phyloP scores from a whole-genome alignment of 2,329 filamentous ascomycete species.

The Phaeosphaeria sp. region DNA sequence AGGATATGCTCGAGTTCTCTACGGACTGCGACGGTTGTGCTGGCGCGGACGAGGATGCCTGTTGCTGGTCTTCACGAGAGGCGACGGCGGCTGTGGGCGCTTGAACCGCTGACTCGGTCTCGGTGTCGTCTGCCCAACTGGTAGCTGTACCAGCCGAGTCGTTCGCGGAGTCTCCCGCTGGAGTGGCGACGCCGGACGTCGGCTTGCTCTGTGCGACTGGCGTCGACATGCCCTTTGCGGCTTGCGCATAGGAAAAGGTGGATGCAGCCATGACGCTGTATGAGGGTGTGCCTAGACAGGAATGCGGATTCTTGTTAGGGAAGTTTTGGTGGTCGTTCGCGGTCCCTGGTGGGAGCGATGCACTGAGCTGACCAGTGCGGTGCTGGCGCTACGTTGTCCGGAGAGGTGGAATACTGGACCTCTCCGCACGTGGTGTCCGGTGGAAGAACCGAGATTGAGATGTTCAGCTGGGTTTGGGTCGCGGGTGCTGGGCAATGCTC shows the following conservation, averaged over 20 bases:
- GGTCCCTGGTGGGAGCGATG: slow-evolving; percentile 43
- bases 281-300: slow-evolving; percentile 12
- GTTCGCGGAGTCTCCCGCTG: slow-evolving; percentile 47
- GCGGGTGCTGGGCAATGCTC: background rate
- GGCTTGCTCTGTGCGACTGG: slow-evolving; percentile 54
- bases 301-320: slow-evolving; percentile 6
- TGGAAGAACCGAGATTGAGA: slow-evolving; percentile 19
- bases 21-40: slow-evolving; percentile 17
- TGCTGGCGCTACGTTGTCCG: slow-evolving; percentile 42
- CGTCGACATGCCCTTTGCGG: slow-evolving; percentile 78
- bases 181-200: slow-evolving; percentile 51
- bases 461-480: background rate
- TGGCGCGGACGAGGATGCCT: slow-evolving; percentile 24
- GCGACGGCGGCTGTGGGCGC: slow-evolving; percentile 23
- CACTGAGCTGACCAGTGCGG: slow-evolving; percentile 37
- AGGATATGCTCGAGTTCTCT: slow-evolving; percentile 48
- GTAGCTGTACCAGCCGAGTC: slow-evolving; percentile 43
- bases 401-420: slow-evolving; percentile 49
- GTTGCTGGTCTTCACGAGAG: slow-evolving; percentile 26
- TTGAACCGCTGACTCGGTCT: slow-evolving; percentile 43
- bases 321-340: slow-evolving; percentile 22
- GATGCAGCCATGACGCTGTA: slow-evolving; percentile 38
- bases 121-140: slow-evolving; percentile 58
- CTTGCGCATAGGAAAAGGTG: slow-evolving; percentile 92
- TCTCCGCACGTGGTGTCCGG: slow-evolving; percentile 47